A percentile compares a stretch with the other conserved stretches of the same genome.
These are phyloP conservation scores for Datisca glomerata DNA, from an alignment of 306 rosid genomes.

Conservation along the genomic window DNA sequence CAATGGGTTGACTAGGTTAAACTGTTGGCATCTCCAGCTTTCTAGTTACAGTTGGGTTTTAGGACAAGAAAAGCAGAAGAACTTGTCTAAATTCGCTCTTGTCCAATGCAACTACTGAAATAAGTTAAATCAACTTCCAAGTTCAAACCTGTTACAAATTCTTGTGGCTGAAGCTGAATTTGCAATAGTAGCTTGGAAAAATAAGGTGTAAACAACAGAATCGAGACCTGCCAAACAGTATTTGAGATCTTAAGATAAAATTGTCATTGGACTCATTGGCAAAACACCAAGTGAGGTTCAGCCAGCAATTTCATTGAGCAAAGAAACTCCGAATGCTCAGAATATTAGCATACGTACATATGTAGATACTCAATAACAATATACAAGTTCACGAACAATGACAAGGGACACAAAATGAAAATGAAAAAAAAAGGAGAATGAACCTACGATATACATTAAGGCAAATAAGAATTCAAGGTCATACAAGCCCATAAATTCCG, in stretches of 20 bases:
- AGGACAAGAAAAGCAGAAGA: no score
- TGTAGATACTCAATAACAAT: no score
- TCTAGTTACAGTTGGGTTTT: neutral
- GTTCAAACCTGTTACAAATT: conserved; percentile 73
- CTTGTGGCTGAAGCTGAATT: conserved; percentile 87
- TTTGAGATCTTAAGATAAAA: neutral
- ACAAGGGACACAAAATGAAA: neutral
- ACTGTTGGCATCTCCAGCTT: neutral
- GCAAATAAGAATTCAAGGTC: conserved; percentile 23
- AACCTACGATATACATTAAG: conserved; percentile 19
- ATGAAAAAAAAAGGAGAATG: conserved; percentile 5
- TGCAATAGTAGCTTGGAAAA: conserved; percentile 57
- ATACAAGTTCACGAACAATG: neutral
- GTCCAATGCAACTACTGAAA: no score
- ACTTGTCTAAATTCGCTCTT: no score
- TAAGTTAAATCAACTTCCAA: conserved; percentile 5
- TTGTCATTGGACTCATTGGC: no score
- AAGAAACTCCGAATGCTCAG: neutral
- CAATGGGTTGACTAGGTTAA: no score
- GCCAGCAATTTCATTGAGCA: neutral
- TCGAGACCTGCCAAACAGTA: conserved; percentile 48
- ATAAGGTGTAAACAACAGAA: conserved; percentile 69
- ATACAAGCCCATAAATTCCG: conserved; percentile 83
- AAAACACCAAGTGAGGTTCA: neutral
- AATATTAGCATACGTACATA: no score